Evolutionary conservation across 192 early-diverging fungal species (phyloP), one percentile per base, ranked within the genome.

Genomic region (Martensiomyces pterosporus): DNA sequence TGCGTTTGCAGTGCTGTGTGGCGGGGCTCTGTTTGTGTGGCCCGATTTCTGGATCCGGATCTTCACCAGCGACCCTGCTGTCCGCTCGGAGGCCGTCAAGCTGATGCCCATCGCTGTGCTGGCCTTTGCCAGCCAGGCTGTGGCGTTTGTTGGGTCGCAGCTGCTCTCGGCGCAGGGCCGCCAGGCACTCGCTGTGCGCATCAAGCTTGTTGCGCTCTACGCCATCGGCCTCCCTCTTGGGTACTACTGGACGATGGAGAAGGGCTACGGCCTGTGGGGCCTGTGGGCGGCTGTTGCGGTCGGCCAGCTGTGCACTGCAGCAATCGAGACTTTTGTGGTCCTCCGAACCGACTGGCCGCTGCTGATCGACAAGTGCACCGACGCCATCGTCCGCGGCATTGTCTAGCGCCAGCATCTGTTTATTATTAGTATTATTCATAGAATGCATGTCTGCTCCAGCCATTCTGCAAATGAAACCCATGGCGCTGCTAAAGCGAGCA

Each of bases 261-360:
- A 60, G 19, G 59, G 56, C 22, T 57, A 64, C 49, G 84, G 83
- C 1, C 60, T 89, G n/a, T 58, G 65, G 10, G 87, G 87, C 1
- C 66, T 89, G 15, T 89, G 87, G 87, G 32, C 55, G 0, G 80
- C 81, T 4, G 59, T 86, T 19, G 69, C 69, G 1, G 50, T 51
- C 3, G 69, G 62, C 19, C 69, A 73, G 35, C 12, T 47, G 22
- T 57, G 57, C 39, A 65, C 69, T 0, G 58, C 50, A 17, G 39
- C 50, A 3, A 21, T 37, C n/a, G 69, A 73, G 32, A 22, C 39
- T 7, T 6, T 41, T 2, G 53, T 61, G 4, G 53, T 73, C 15
- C 48, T 65, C 14, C 22, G 49, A 23, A 73, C 69, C 2, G 47
- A 65, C 54, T 73, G 69, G 69, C 14, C 19, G 2, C 17, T 25